Evolutionary conservation across 176 grass and related monocot genomes (phyloP).

Genomic region (sorghum (Sorghum bicolor)): DNA sequence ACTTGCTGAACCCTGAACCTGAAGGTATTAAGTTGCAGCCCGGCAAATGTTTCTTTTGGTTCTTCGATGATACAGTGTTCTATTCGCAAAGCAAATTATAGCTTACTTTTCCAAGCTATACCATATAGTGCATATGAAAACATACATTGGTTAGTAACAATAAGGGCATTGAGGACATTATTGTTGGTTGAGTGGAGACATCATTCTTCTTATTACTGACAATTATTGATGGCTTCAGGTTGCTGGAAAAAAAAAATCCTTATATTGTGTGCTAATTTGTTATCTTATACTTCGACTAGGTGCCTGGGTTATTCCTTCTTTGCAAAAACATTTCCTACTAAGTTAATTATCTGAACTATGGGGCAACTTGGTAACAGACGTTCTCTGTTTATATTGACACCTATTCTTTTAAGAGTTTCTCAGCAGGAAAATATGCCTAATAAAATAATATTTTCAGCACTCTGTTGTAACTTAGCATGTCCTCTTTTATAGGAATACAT

Average conservation of each 20-base stretch:
- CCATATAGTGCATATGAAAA: background rate
- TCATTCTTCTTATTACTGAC: background rate
- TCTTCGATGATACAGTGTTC: background rate
- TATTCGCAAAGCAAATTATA: background rate
- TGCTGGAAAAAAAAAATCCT: too few species aligned
- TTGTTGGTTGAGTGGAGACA: background rate
- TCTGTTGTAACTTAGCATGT: slow-evolving; percentile 7
- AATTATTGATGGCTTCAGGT: background rate
- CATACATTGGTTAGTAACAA: background rate
- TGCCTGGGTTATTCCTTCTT: background rate
- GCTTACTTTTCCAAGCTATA: background rate
- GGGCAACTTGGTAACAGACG: background rate
- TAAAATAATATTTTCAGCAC: background rate
- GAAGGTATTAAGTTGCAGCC: slow-evolving; percentile 28
- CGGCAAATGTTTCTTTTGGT: background rate
- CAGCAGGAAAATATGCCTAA: background rate
- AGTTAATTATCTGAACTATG: background rate
- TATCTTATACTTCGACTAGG: background rate
- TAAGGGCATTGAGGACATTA: background rate
- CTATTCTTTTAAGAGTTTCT: background rate
- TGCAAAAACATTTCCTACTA: background rate
- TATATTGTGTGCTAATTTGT: background rate
- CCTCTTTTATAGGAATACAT: slow-evolving; percentile 33
- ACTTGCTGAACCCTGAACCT: slow-evolving; percentile 14
- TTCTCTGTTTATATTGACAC: background rate